Evolutionary conservation across 2,329 filamentous ascomycete species (phyloP).

Genomic region (Ambrosiella beaveri): DNA sequence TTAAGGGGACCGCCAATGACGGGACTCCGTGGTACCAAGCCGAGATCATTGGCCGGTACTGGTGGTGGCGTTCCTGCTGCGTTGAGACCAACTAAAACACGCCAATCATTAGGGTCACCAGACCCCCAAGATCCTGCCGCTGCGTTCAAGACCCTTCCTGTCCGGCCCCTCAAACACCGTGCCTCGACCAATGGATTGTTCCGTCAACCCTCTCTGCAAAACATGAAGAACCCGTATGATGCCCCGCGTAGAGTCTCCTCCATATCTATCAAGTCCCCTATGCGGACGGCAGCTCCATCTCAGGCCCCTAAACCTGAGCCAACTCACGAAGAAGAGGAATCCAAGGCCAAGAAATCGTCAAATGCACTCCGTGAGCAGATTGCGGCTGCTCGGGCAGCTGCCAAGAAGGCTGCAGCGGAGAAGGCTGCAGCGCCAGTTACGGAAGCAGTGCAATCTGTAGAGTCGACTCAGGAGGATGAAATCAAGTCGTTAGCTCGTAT

Average conservation of each 20-base stretch:
- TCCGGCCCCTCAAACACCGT: slow-evolving; percentile 30
- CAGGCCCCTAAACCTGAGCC: slow-evolving; percentile 3
- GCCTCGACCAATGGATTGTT: slow-evolving; percentile 36
- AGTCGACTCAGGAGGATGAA: slow-evolving; percentile 7
- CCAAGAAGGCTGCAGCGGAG: slow-evolving; percentile 33
- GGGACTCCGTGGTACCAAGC: slow-evolving; percentile 22
- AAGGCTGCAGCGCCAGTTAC: slow-evolving; percentile 12
- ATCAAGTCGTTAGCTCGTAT: slow-evolving; percentile 27
- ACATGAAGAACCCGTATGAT: slow-evolving; percentile 20
- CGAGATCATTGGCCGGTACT: slow-evolving; percentile 27
- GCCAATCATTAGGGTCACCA: slow-evolving; percentile 2
- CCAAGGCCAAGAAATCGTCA: slow-evolving; percentile 46
- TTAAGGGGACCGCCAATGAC: slow-evolving; percentile 32
- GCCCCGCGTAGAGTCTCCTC: slow-evolving; percentile 13
- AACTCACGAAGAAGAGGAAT: slow-evolving; percentile 9
- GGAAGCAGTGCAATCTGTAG: too few species aligned
- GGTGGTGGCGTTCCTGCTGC: slow-evolving; percentile 28
- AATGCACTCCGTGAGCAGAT: slow-evolving; percentile 74
- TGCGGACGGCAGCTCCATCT: neutral
- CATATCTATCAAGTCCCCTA: slow-evolving; percentile 10
- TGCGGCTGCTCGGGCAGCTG: slow-evolving; percentile 76
- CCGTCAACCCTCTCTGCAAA: slow-evolving; percentile 35
- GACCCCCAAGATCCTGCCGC: slow-evolving; percentile 16
- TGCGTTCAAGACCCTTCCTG: slow-evolving; percentile 30
- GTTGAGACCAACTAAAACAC: slow-evolving; percentile 22